Conservation (phyloP, 1,139 yeast species). For the Suhomyces chickasaworum region DNA sequence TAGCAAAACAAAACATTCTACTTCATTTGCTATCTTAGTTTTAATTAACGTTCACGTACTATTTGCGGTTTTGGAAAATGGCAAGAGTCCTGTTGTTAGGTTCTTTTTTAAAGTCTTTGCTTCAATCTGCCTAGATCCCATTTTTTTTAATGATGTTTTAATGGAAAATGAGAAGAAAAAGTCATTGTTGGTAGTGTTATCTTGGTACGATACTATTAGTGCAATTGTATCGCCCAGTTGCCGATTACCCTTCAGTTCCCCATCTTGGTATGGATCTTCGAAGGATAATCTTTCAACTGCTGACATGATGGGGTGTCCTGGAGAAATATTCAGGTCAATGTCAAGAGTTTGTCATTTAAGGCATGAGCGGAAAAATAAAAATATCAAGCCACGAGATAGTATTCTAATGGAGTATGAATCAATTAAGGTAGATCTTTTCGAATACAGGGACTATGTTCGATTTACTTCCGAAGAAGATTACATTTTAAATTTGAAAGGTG, state of each 20-base stretch:
- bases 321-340: conserved; percentile 50
- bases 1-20: conserved; percentile 31
- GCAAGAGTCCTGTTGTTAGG: conserved; percentile 51
- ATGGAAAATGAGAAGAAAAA: conserved; percentile 48
- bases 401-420: conserved; percentile 26
- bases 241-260: conserved; percentile 51
- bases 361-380: conserved; percentile 28
- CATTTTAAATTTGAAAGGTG: conserved; percentile 43
- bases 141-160: conserved; percentile 24
- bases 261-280: conserved; percentile 52
- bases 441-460: conserved; percentile 50
- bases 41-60: conserved; percentile 53
- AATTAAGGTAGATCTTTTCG: conserved; percentile 34
- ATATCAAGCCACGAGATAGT: conserved; percentile 11
- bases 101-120: conserved; percentile 52
- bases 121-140: conserved; percentile 43
- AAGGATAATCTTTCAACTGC: conserved; percentile 46
- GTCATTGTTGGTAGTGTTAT: conserved; percentile 48
- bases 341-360: conserved; percentile 44
- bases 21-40: conserved; percentile 52
- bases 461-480: conserved; percentile 28
- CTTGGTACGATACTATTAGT: conserved; percentile 59
- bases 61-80: conserved; percentile 54
- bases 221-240: conserved; percentile 59
- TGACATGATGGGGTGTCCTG: conserved; percentile 60